Conservation (phyloP, 1,284 basidiomycete species). For the Tylopilus sp. region DNA sequence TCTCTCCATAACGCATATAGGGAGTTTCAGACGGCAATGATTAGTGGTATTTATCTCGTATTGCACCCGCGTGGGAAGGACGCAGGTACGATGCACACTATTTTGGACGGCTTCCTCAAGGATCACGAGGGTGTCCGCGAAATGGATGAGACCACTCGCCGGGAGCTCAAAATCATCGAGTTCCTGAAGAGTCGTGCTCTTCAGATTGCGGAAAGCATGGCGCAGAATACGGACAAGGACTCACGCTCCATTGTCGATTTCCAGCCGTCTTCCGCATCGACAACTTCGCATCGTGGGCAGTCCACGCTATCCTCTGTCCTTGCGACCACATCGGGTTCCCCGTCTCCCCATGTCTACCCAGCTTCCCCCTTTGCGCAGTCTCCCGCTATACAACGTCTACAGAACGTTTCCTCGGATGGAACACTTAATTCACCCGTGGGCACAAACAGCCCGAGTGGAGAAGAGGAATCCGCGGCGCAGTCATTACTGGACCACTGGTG, state of each 20-base stretch:
- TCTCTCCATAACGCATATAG: constrained; percentile 76
- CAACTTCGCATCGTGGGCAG: constrained; percentile 26
- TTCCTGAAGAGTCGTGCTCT: constrained; percentile 68
- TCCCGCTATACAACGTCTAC: constrained; percentile 59
- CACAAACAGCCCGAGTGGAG: constrained; percentile 63
- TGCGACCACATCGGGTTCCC: constrained; percentile 26
- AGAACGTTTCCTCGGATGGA: constrained; percentile 40
- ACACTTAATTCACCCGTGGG: constrained; percentile 49
- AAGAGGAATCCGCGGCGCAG: constrained; percentile 74
- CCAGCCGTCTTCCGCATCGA: constrained; percentile 39
- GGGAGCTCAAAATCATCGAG: constrained; percentile 78
- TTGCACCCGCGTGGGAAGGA: constrained; percentile 70
- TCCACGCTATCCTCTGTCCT: constrained; percentile 39
- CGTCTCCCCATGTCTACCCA: constrained; percentile 29
- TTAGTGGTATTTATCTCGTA: constrained; percentile 78
- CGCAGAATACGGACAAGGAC: constrained; percentile 19
- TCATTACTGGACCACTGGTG: constrained; percentile 77
- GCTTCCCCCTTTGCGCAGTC: constrained; percentile 43
- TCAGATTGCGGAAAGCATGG: constrained; percentile 42
- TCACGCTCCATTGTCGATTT: constrained; percentile 28
- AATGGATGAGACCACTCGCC: constrained; percentile 74
- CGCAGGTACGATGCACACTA: constrained; percentile 66
- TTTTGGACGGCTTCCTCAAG: constrained; percentile 72
- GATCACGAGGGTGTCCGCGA: constrained; percentile 67
- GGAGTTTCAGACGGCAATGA: constrained; percentile 83